Evolutionary conservation across 2,329 filamentous ascomycete genomes (phyloP), one percentile per base, ranked within the genome.

Genomic region (Leptosphaerulina australis): DNA sequence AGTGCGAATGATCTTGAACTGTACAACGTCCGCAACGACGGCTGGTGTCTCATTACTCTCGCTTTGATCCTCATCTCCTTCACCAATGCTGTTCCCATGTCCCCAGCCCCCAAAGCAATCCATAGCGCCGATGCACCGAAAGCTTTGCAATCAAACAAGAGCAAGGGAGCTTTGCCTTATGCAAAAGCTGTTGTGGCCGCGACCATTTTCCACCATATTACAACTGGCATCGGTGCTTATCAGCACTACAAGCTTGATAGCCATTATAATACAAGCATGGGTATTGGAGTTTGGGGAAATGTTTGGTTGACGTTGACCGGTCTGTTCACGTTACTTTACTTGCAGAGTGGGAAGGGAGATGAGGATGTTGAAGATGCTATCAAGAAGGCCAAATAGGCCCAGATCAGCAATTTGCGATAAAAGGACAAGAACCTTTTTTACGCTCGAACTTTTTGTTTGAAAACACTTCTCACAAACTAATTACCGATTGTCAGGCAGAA

Each of bases 21-120:
- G 22, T 65, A 65, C 51, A 65, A 62, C 31, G 45, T 65, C 15
- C 57, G 56, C 44, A 63, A 55, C 34, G 62, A 65, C 17, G 62
- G 62, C 17, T 65, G 60, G 62, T 65, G 60, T 34, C 59, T 65
- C n/a, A 25, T 65, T 12, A 65, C 62, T 6, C 62, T 65, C 11
- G 59, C 60, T 12, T 38, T 63, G 20, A 59, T 65, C 34, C 53
- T 65, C 5, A 10, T 65, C n/a, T 55, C 54, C 12, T 57, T 65
- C 8, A 62, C 55, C 18, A 62, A 59, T 33, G 60, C 62, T 17
- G 55, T 64, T 4, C 60, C 62, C 1, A 52, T 58, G 4, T 34
- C 37, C 7, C 18, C 34, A 8, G 20, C 44, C 9, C 29, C 44
- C 2, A 34, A 38, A 18, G 44, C 51, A 5, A 43, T 58, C 4